Conservation (phyloP, 2,329 filamentous ascomycete genomes). For the Gliomastix tumulicola region DNA sequence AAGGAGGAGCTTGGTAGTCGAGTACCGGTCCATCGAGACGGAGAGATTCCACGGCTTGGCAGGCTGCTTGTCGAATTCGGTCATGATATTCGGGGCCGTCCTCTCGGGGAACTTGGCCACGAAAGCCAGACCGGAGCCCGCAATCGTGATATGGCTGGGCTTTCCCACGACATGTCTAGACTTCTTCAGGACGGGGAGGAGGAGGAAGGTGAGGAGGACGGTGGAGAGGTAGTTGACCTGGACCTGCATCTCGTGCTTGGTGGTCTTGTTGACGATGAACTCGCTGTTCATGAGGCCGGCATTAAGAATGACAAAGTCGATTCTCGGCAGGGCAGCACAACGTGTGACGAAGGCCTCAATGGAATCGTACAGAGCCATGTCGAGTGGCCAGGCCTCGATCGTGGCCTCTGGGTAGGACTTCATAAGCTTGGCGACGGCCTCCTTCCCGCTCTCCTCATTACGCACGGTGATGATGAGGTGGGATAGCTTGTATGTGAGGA, state of each 20-base stretch:
- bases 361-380: neutral
- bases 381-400: neutral
- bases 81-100: constrained; percentile 8
- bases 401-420: neutral
- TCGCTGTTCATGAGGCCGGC: constrained; percentile 24
- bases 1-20: constrained; percentile 20
- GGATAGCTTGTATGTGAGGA: no score
- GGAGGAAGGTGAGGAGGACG: constrained; percentile 19
- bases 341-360: neutral
- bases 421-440: neutral
- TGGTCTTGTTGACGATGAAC: constrained; percentile 15
- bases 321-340: no score
- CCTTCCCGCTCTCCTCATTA: neutral
- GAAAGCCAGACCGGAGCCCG: constrained; percentile 17
- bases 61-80: no score
- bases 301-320: constrained; percentile 39
- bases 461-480: neutral
- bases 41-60: no score
- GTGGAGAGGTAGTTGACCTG: constrained; percentile 33
- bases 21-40: constrained; percentile 19
- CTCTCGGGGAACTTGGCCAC: constrained; percentile 13
- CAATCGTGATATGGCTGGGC: constrained; percentile 18
- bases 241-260: constrained; percentile 29
- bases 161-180: constrained; percentile 10
- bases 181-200: constrained; percentile 22